A percentile compares a stretch with the other conserved stretches of the same genome.
phyloP scores from a whole-genome alignment of 208 protist species.

The Phytomonas serpens region DNA sequence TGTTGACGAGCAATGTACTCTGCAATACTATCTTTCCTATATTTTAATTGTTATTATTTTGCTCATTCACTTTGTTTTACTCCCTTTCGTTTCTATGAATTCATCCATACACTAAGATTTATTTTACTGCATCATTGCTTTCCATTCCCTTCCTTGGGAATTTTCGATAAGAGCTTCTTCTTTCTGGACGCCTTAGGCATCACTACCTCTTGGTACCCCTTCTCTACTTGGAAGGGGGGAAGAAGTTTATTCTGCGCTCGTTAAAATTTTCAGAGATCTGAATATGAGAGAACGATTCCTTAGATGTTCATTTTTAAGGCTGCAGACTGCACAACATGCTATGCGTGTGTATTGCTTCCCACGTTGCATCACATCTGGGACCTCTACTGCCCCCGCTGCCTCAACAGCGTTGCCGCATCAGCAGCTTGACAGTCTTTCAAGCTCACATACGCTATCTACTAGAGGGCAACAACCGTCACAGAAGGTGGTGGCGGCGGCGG shows the following conservation, averaged over 20 bases:
- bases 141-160: not conserved
- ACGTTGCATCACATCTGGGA: conserved; percentile 3
- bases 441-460: not conserved
- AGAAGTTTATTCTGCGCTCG: not conserved
- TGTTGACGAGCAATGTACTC: not conserved
- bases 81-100: not conserved
- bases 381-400: not conserved
- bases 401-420: conserved; percentile 5
- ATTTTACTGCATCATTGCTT: not conserved
- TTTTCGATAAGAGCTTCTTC: not conserved
- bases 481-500: not conserved
- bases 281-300: not conserved
- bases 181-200: not conserved
- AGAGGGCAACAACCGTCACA: not conserved
- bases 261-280: not conserved
- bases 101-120: not conserved
- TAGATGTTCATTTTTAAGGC: not conserved
- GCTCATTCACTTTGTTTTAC: not conserved
- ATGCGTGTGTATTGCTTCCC: not conserved
- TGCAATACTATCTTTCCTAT: not conserved
- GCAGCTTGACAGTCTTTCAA: not conserved
- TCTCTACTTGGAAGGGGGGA: not conserved
- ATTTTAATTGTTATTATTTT: not conserved
- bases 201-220: not conserved
- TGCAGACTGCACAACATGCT: not conserved